A percentile compares a stretch with the other conserved stretches of the same genome.
Evolutionary conservation across 306 rosid genomes (phyloP).

Genomic region (Aeschynomene evenia): DNA sequence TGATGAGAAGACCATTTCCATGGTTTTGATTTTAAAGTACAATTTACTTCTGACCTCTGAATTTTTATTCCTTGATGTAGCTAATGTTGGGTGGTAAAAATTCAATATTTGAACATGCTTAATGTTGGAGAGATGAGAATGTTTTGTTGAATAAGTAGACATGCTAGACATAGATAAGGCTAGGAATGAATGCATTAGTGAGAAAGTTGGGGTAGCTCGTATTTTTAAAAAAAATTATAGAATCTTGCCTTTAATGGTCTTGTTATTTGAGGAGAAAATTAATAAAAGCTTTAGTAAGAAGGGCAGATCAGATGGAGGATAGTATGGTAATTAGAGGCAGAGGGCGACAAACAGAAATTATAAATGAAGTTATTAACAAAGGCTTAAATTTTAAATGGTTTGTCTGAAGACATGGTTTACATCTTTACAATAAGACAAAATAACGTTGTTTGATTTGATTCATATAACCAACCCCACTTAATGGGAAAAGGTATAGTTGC

Average conservation of each 20-base stretch:
- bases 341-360: background rate
- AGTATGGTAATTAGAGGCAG: background rate
- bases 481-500: background rate
- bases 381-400: background rate
- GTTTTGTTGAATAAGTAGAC: background rate
- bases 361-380: background rate
- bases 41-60: background rate
- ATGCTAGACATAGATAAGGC: background rate
- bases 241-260: background rate
- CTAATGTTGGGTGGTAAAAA: background rate
- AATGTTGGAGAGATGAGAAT: background rate
- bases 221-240: no score
- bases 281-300: background rate
- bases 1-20: background rate
- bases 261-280: background rate
- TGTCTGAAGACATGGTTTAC: background rate
- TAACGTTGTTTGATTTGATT: background rate
- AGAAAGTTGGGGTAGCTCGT: background rate
- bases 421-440: background rate
- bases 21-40: constrained; percentile 5
- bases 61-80: background rate
- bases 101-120: background rate
- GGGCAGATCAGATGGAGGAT: background rate
- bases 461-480: background rate
- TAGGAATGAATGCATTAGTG: background rate